Evolutionary conservation across 148 eudicot genomes (phyloP), one percentile per base, ranked within the genome.

Genomic region (Rheum nobile): DNA sequence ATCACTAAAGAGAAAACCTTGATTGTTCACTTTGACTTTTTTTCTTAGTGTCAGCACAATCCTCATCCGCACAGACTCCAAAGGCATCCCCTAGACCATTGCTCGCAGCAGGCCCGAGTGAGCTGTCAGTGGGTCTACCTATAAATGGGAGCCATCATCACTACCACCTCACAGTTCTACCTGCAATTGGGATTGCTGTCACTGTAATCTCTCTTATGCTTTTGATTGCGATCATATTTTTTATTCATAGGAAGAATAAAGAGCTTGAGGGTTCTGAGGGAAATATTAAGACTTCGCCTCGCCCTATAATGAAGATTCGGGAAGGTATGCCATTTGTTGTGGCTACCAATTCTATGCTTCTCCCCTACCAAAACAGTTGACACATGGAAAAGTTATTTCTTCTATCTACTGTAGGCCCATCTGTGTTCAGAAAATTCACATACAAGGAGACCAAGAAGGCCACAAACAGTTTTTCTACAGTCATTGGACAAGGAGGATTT

Each of bases 401-500:
- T 4, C 7, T 31, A 14, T 61, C n/a, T 26, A n/a, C 37, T 38
- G 32, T 41, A 71, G 99, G 90, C 37, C 83, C 94, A 4, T 82
- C 86, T 74, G 82, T 86, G 88, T 90, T 90, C 59, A 83, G 81
- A 74, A 93, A 86, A 74, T 92, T 86, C 74, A 84, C 83, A 82
- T 92, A 85, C 77, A 96, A 81, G 81, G 99, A 90, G 81, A 92
- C 86, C 37, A 92, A 85, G 85, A 87, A 87, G 44, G 96, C 95
- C 74, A 96, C 99, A 34, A 76, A 85, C 59, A 85, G 88, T 72
- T 96, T 96, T 76, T 81, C 79, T 82, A 83, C 87, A 21, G 76
- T 87, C 55, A 90, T 90, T 80, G 97, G 97, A 75, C 91, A 87
- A 84, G 99, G 99, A 54, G 97, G 97, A 59, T 96, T 89, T 77